Base-by-base conservation (phyloP, 1,139 yeast species). In the Fermentozyma sake region DNA sequence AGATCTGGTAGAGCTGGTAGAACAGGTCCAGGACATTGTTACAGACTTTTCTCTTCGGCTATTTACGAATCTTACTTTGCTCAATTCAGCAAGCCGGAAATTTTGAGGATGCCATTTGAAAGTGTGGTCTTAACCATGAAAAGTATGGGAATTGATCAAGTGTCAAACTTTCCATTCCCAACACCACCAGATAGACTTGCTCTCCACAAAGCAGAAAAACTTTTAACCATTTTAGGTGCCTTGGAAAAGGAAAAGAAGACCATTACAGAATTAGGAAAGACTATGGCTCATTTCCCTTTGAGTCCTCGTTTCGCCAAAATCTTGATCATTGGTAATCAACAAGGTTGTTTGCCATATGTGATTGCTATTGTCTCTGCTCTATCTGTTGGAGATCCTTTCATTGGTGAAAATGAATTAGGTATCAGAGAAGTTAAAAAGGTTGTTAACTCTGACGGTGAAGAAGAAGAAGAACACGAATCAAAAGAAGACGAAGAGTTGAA, bases 1-100 rank as follows among this genome's bases (percentile, higher is more conserved):
- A 72, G 98, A 60, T 61, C 95, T 18, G 98, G 98, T 56, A 81
- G 99, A 70, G 98, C 99, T 28, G 99, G 98, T 51, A 83, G 99
- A 73, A 91, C 97, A 0, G 98, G 98, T 0, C 97, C 98, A 0
- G 99, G 99, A 30, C 98, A 93, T 48, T 86, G 96, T 52, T 93
- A 93, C 52, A 67, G 98, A 34, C 58, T 93, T 13, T 93, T 69
- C 46, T 89, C 98, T 0, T 89, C 97, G n/a, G 98, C 98, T 0
- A 84, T 93, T 6, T 93, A 70, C 52, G 97, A 91, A 48, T 74
- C 79, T 35, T 91, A 83, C 42, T 91, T 93, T 52, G 68, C 68
- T 4, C 86, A 81, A 44, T 91, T 91, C 44, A 71, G 93, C 14
- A 69, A 66, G 31, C 98, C 99, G 0, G 99, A 93, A 52, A 89